Evolutionary conservation across 257 asterid species (phyloP).

Genomic region (Rauvolfia tetraphylla): DNA sequence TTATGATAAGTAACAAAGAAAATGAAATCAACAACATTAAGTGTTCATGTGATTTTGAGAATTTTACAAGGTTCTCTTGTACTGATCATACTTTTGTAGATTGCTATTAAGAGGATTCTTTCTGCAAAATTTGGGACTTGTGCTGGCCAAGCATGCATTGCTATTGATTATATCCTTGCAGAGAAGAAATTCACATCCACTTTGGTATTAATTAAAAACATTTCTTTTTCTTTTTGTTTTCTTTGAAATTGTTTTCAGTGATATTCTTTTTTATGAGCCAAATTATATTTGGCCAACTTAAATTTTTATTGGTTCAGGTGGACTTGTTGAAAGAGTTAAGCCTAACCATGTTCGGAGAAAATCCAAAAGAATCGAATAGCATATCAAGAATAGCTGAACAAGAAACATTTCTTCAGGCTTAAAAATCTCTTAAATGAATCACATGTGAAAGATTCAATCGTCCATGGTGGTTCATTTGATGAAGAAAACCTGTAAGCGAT

Average conservation of each 20-base stretch:
- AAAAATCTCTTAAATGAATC: conserved; percentile 48
- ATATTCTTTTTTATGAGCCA: too few relatives aligned
- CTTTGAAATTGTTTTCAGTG: too few relatives aligned
- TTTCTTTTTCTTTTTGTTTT: too few relatives aligned
- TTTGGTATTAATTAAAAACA: conserved; percentile 44
- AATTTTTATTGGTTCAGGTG: conserved; percentile 36
- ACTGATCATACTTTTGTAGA: conserved; percentile 25
- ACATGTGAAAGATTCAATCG: conserved; percentile 40
- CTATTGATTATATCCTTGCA: conserved; percentile 63
- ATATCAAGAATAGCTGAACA: conserved; percentile 57
- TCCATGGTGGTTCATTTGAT: conserved; percentile 59
- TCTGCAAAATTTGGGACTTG: conserved; percentile 71
- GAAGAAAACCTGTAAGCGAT: conserved; percentile 56
- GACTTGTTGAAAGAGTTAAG: conserved; percentile 40
- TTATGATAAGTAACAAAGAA: too few relatives aligned
- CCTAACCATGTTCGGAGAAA: conserved; percentile 48
- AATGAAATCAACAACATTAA: too few relatives aligned
- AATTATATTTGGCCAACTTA: not conserved
- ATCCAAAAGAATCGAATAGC: conserved; percentile 38
- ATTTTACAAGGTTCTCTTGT: too few relatives aligned
- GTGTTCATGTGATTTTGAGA: too few relatives aligned
- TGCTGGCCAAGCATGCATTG: conserved; percentile 85
- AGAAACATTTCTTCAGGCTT: conserved; percentile 46
- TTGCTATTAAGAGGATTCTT: conserved; percentile 60
- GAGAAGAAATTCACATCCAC: conserved; percentile 46